Evolutionary conservation across 2,329 filamentous ascomycete species (phyloP), one percentile per base, ranked within the genome.

Genomic region (Cytospora mali): DNA sequence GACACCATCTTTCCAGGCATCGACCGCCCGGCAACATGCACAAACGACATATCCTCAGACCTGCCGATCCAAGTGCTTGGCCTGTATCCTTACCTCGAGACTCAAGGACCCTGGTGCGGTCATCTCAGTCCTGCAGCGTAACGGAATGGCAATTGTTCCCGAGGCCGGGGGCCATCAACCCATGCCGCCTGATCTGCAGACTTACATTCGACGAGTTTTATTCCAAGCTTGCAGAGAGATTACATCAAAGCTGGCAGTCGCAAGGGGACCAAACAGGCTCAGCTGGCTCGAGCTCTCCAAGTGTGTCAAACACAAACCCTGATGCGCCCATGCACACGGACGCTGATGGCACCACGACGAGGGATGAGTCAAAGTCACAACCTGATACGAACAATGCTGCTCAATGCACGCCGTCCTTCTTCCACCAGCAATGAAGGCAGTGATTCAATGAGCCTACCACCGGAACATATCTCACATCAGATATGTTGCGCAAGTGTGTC

Each of bases 1-100:
- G 56, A 59, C 25, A 29, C 29, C 2, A 52, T 59, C 25, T 59
- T 53, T 11, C 56, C 56, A 3, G 56, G 31, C 10, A 13, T 46
- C 16, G n/a, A 27, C 42, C 56, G 56, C 11, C 56, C 56, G 14
- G 18, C 13, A 4, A 59, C n/a, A 7, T 29, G 31, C 16, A 53
- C 49, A 16, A 52, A 42, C 27, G 56, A 59, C 31, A 31, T 59
- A n/a, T 42, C 25, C 21, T 31, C 21, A 25, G 49, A 53, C 1
- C 23, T 59, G 7, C 49, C 51, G 27, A 7, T 53, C 39, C 48
- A 59, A 7, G 33, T 29, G 21, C 56, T 52, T 16, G 56, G 23
- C 4, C 31, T 58, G 29, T 31, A 29, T 2, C 13, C 56, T 5
- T 52, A 35, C n/a, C 23, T 59, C 9, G 31, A 59, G 6, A 53